A percentile compares a stretch with the other conserved stretches of the same genome.
These are phyloP conservation scores for Globisporangium recalcitrans DNA, from an alignment of 352 stramenopile genomes.

Conservation along the genomic window DNA sequence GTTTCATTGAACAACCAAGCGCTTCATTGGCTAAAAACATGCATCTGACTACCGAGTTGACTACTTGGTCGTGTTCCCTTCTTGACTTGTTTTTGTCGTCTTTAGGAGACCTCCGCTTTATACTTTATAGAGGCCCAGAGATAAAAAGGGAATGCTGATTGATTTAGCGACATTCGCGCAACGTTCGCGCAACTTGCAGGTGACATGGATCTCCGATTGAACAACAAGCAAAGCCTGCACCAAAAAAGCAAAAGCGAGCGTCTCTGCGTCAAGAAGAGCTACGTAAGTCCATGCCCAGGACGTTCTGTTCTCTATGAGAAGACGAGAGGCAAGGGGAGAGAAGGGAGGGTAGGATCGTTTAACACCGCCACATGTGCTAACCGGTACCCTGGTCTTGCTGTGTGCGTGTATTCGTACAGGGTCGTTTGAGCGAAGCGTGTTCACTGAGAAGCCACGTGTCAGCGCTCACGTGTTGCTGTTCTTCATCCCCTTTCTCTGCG, in stretches of 20 bases:
- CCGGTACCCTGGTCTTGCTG: background rate
- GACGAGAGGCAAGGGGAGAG: too few relatives aligned
- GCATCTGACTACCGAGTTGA: too few relatives aligned
- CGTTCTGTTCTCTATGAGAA: background rate
- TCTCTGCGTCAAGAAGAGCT: conserved; percentile 1
- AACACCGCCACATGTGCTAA: background rate
- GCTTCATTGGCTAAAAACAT: too few relatives aligned
- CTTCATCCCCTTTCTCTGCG: background rate
- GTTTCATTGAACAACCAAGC: too few relatives aligned
- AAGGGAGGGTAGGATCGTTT: background rate
- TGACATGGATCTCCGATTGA: conserved; percentile 3
- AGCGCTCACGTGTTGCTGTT: background rate
- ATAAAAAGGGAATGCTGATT: background rate
- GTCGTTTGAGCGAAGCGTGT: background rate
- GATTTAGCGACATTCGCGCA: conserved; percentile 1
- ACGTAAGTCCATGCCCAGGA: background rate
- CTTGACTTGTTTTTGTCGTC: too few relatives aligned
- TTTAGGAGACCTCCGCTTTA: too few relatives aligned
- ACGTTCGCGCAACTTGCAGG: conserved; percentile 4
- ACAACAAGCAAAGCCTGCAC: conserved; percentile 5
- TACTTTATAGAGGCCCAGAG: too few relatives aligned
- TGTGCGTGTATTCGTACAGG: background rate
- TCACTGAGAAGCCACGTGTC: conserved; percentile 3
- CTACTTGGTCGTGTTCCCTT: too few relatives aligned
- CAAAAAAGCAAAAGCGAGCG: conserved; percentile 1